phyloP scores from a whole-genome alignment of 352 stramenopile genomes.

The Phytophthora sojae region DNA sequence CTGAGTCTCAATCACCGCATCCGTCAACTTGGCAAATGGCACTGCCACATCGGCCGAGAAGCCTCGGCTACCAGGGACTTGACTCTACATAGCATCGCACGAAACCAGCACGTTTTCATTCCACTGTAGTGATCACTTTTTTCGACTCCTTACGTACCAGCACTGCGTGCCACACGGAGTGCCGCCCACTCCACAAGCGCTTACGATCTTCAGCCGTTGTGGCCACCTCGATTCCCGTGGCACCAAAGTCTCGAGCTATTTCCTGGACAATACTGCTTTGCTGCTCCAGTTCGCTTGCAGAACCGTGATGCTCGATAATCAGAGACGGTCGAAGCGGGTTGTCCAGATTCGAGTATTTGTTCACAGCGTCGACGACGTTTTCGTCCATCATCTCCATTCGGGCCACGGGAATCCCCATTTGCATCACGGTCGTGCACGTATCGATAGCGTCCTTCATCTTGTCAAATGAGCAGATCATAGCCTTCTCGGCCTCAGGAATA shows the following conservation, averaged over 20 bases:
- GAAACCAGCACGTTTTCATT: neutral
- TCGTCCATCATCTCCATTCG: slow-evolving; percentile 89
- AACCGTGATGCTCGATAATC: slow-evolving; percentile 94
- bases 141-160: slow-evolving; percentile 43
- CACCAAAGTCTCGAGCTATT: slow-evolving; percentile 84
- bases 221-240: slow-evolving; percentile 76
- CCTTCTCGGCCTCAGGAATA: slow-evolving; percentile 87
- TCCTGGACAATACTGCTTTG: slow-evolving; percentile 82
- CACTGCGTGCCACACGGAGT: slow-evolving; percentile 83
- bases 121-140: neutral
- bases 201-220: slow-evolving; percentile 68
- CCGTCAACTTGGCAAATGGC: slow-evolving; percentile 92
- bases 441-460: slow-evolving; percentile 85
- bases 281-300: slow-evolving; percentile 72
- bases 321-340: slow-evolving; percentile 86
- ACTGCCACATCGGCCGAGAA: slow-evolving; percentile 97
- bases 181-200: slow-evolving; percentile 77
- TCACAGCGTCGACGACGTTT: slow-evolving; percentile 68
- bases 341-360: slow-evolving; percentile 78
- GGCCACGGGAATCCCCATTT: slow-evolving; percentile 84
- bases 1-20: slow-evolving; percentile 93
- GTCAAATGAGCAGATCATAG: slow-evolving; percentile 93
- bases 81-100: slow-evolving; percentile 35
- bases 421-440: slow-evolving; percentile 77
- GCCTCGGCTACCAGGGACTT: slow-evolving; percentile 75